Base-by-base conservation (phyloP, 176 grass and related monocot species). In the Avena eriantha region DNA sequence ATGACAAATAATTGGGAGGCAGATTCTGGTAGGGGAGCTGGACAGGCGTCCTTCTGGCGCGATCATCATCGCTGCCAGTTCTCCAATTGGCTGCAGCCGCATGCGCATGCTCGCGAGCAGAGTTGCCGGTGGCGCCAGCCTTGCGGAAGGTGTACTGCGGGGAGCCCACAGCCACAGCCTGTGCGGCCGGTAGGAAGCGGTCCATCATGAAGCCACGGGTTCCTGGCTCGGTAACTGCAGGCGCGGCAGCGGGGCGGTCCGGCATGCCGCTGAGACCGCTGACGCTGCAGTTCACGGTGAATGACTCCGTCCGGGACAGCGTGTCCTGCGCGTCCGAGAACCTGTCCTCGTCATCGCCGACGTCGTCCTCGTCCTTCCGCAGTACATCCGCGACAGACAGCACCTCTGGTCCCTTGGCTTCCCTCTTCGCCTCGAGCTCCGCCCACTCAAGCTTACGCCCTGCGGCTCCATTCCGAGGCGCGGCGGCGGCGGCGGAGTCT, bases 281-380 rank as follows among this genome's bases (percentile, higher is more conserved):
- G 49, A 97, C 83, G 54, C 94, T 99, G 91, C 97, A 99, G 83
- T 97, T 99, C 89, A 99, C 92, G 82, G 95, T 82, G 63, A 92
- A 90, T 33, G 97, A 99, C 49, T 93, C 94, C 0, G 92, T 79
- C 18, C 92, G 87, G 3, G 97, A 97, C 55, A 99, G 90, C 58
- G 94, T 92, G 78, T 99, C 97, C 24, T 90, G 92, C 54, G 94
- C 97, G 85, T 99, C 97, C 16, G 94, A 94, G 90, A 97, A 99
- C n/a, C 83, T 49, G 23, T 99, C 97, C 0, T 98, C 92, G 2
- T 98, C 96, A 0, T 93, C 93, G 15, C 90, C 89, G 13, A 68
- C 70, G 50, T 29, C 82, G 67, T 85, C 84, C 3, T 86, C 84
- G 0, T 87, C 51, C 69, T 46, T 58, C 29, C 31, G 86, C 6